Evolutionary conservation across 345 rosid species (phyloP), one percentile per base, ranked within the genome.

Genomic region (Syzygium jambos): DNA sequence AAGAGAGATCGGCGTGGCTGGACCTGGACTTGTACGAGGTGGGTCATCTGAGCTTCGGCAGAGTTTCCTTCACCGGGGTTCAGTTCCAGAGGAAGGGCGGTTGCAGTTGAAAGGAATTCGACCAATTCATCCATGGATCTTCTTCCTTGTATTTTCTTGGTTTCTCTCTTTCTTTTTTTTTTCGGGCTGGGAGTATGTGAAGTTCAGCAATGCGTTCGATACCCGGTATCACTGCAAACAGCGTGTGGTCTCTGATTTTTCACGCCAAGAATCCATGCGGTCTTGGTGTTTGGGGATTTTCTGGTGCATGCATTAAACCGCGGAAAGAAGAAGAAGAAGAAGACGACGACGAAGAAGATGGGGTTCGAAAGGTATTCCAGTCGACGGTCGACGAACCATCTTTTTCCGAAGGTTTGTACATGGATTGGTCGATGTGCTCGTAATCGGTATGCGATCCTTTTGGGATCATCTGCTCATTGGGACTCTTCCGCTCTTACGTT

Each of bases 31-130:
- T 95, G 89, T 93, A 92, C 90, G 93, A 95, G 86, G 89, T 94
- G 90, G 99, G 96, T 25, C 97, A 96, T 92, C 89, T 95, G 93
- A 96, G 97, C 87, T 96, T 98, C 88, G 99, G 99, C 51, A 93
- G 99, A 91, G 96, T 96, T 86, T 96, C 98, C 41, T 96, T 94
- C 87, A 91, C 93, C 63, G 96, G 93, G 8, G 86, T 85, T 85
- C 88, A 88, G 87, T 86, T 84, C 29, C 63, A 86, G 65, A 54
- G 63, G 68, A 86, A 53, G 38, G 30, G 54, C 52, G 21, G 78
- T 34, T 68, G 78, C 56, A 23, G 85, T 51, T 43, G 38, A 49
- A n/a, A 84, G 56, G 23, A 49, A 51, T 51, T 15, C 22, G 46
- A 43, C 46, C 11, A 9, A 84, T 84, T 55, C 23, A 84, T 51